Base-by-base conservation (phyloP, 179 eudicot genomes). In the Spinacia oleracea region DNA sequence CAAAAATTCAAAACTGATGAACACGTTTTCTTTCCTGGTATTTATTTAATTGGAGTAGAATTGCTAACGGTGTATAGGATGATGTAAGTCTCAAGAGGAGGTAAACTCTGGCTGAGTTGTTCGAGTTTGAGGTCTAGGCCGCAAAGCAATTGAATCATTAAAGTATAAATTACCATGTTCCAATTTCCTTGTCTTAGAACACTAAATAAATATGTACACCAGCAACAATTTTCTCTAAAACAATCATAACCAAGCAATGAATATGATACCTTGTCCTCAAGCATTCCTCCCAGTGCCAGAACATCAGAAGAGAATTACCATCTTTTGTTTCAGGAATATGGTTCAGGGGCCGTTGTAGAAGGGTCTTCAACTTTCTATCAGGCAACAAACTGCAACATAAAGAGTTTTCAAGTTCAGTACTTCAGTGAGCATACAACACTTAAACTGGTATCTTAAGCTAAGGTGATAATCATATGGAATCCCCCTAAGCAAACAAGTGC, bases 261-360 rank as follows among this genome's bases (percentile, higher is more conserved):
- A 76, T 10, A 43, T 42, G 67, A 59, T 91, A 96, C 99, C 99
- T 93, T 66, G 83, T 85, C 85, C 92, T 96, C 85, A 96, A 74
- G 79, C 94, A 96, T 46, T 96, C 96, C 84, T 93, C 99, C 99
- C 97, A 96, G 78, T 90, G 77, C 99, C 99, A 96, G 76, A 92
- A 88, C 21, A 96, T 85, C 78, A 96, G 88, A 60, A 96, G 90
- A 81, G 97, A 89, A 77, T 93, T 35, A 9, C 99, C 98, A 86
- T 96, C 98, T 86, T 92, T 96, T 32, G 92, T 81, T 81, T 93
- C 99, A 20, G 96, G 88, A 79, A 96, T 91, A 81, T 81, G 89
- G 80, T 90, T 86, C 58, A 96, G 80, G 72, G 99, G 96, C 84
- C 84, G 87, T 88, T 96, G 98, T 82, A 85, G 85, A 77, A 96